Evolutionary conservation across 371 early-diverging fungal species (phyloP).

Genomic region (Choanephora cucurbitarum): DNA sequence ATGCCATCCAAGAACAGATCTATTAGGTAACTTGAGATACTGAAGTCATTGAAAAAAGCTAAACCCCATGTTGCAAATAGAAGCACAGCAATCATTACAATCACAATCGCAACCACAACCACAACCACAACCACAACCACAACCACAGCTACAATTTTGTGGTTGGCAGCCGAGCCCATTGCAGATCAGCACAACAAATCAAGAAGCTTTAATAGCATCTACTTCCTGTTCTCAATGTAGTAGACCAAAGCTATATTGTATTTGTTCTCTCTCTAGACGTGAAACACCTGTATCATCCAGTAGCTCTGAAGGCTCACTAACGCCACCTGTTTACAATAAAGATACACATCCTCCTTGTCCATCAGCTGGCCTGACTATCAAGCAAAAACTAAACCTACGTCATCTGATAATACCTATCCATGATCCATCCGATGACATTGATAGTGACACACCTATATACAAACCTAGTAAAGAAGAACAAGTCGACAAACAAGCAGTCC

Average conservation of each 20-base stretch:
- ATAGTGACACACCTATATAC: slow-evolving; percentile 51
- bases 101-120: not conserved
- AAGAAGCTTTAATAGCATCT: not conserved
- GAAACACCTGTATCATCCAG: slow-evolving; percentile 19
- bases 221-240: slow-evolving; percentile 24
- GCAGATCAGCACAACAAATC: not conserved
- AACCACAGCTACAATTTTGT: not conserved
- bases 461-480: slow-evolving; percentile 33
- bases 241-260: slow-evolving; percentile 20
- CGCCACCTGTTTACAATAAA: slow-evolving; percentile 13
- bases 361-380: not conserved
- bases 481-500: slow-evolving; percentile 27
- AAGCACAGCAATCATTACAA: too few relatives aligned
- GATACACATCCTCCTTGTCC: not conserved
- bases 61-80: not conserved
- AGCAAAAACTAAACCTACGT: slow-evolving; percentile 5
- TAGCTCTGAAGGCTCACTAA: slow-evolving; percentile 36
- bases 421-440: slow-evolving; percentile 51
- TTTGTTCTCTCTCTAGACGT: slow-evolving; percentile 12
- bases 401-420: slow-evolving; percentile 43
- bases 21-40: not conserved
- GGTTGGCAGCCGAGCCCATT: too few relatives aligned
- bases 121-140: not conserved
- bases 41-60: not conserved
- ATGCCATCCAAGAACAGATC: slow-evolving; percentile 39